Percentiles rank a stretch among this genome's conserved stretches.
Conservation (phyloP, 345 rosid species). For the Stellera chamaejasme region DNA sequence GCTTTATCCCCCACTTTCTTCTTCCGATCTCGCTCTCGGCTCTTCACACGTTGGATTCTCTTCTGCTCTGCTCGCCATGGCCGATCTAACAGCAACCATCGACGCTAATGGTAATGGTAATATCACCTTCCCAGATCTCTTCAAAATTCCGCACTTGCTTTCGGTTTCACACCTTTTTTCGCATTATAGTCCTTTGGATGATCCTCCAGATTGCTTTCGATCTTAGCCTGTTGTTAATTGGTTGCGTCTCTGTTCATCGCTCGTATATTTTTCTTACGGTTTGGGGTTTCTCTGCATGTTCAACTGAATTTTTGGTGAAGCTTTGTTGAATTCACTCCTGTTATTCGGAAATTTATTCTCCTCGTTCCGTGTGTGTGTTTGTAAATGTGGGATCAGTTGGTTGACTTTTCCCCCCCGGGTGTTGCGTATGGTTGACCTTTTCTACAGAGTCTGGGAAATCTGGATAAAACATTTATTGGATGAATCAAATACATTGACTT, state of each 20-base stretch:
- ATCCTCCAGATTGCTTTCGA: background rate
- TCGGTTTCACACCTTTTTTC: background rate
- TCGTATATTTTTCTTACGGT: background rate
- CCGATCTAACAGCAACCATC: constrained; percentile 4
- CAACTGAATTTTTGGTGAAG: background rate
- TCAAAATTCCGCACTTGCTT: background rate
- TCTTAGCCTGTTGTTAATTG: no score
- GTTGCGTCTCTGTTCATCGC: background rate
- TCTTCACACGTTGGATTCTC: no score
- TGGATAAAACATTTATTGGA: no score
- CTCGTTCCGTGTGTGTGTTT: constrained; percentile 1
- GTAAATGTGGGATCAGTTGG: background rate
- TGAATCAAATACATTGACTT: no score
- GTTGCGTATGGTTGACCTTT: background rate
- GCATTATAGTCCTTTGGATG: background rate
- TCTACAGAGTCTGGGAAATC: no score
- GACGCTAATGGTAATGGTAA: constrained; percentile 17
- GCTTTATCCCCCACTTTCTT: background rate
- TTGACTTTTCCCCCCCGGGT: background rate
- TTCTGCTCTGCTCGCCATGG: constrained; percentile 12
- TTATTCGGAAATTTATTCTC: background rate
- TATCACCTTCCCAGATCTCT: background rate
- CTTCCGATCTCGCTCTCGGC: constrained; percentile 8
- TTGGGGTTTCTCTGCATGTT: background rate
- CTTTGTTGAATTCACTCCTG: background rate